phyloP scores from a whole-genome alignment of 306 rosid species.

The Bauhinia variegata region DNA sequence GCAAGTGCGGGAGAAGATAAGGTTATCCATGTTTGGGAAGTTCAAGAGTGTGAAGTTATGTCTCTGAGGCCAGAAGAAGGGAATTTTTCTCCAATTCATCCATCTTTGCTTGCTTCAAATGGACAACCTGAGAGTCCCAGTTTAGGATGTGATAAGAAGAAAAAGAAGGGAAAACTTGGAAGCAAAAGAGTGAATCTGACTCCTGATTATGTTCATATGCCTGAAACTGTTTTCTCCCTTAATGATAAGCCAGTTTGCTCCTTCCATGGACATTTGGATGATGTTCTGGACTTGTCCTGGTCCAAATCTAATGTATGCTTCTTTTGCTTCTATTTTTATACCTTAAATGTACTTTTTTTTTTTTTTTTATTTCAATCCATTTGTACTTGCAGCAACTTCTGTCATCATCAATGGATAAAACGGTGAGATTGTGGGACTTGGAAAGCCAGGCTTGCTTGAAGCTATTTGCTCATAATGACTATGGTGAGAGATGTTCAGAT shows the following conservation, averaged over 20 bases:
- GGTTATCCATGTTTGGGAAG: slow-evolving; percentile 81
- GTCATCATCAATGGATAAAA: slow-evolving; percentile 93
- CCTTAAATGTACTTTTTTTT: no score
- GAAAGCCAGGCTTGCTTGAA: slow-evolving; percentile 72
- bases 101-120: slow-evolving; percentile 32
- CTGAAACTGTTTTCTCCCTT: slow-evolving; percentile 69
- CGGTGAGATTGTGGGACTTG: slow-evolving; percentile 87
- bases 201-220: slow-evolving; percentile 85
- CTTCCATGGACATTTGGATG: slow-evolving; percentile 72
- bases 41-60: slow-evolving; percentile 79
- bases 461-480: slow-evolving; percentile 83
- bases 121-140: slow-evolving; percentile 31
- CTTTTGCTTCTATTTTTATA: no score
- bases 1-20: slow-evolving; percentile 84
- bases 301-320: slow-evolving; percentile 68
- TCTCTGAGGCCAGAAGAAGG: slow-evolving; percentile 60
- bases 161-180: slow-evolving; percentile 49
- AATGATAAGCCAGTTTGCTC: slow-evolving; percentile 71
- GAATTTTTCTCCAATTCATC: slow-evolving; percentile 54
- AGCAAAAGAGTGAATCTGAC: slow-evolving; percentile 46
- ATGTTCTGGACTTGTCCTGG: slow-evolving; percentile 88
- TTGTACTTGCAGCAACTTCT: slow-evolving; percentile 61
- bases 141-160: slow-evolving; percentile 50
- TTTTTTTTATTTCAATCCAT: no score
- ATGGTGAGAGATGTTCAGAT: no score